These are phyloP conservation scores for Thalia dealbata DNA, from an alignment of 176 grass and related monocot species.

Conservation along the genomic window DNA sequence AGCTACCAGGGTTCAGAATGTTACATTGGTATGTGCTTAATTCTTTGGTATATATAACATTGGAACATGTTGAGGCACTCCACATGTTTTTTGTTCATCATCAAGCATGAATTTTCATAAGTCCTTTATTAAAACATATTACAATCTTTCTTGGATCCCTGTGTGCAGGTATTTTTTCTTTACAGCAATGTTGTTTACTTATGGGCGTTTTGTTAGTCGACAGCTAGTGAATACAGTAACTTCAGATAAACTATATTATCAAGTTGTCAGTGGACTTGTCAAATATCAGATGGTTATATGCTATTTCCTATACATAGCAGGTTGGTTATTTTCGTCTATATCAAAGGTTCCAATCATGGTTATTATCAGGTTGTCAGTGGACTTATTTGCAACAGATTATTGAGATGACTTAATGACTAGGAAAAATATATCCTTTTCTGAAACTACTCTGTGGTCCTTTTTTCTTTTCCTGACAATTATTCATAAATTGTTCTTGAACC, in stretches of 20 bases:
- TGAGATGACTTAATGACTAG: neutral
- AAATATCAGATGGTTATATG: slow-evolving; percentile 99
- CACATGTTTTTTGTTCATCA: slow-evolving; percentile 8
- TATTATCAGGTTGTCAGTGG: too few species aligned
- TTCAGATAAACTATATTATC: slow-evolving; percentile 84
- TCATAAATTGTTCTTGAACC: neutral
- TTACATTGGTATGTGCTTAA: slow-evolving; percentile 61
- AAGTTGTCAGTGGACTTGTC: slow-evolving; percentile 67
- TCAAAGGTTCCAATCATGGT: neutral
- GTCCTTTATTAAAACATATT: neutral
- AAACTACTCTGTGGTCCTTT: neutral
- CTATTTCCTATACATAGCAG: slow-evolving; percentile 97
- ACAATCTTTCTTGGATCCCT: neutral
- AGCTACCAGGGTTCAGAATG: slow-evolving; percentile 79
- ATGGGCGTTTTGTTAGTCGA: slow-evolving; percentile 90
- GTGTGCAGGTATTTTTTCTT: slow-evolving; percentile 83
- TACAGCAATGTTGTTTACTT: slow-evolving; percentile 93
- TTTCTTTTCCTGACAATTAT: neutral
- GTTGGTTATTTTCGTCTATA: slow-evolving; percentile 30
- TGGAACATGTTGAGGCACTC: neutral
- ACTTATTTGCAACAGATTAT: neutral
- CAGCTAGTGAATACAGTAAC: slow-evolving; percentile 87
- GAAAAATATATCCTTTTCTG: neutral
- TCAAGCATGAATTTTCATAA: neutral
- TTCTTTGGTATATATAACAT: neutral